These are phyloP conservation scores for Luvunga scandens DNA, from an alignment of 345 rosid genomes.

Conservation along the genomic window DNA sequence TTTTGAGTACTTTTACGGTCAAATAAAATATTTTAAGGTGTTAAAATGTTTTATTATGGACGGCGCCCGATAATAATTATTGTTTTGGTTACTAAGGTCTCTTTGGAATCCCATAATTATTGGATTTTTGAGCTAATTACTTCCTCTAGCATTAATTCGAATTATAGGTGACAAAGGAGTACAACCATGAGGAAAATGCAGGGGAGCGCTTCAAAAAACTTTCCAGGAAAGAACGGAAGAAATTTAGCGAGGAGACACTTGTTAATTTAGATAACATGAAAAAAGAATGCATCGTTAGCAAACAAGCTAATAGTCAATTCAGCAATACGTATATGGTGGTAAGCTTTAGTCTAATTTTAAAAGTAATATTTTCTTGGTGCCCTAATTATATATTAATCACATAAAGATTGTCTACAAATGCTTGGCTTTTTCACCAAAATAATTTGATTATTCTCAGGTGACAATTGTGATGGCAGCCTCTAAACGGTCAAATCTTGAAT, in stretches of 20 bases:
- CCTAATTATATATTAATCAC: neutral
- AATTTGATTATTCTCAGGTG: neutral
- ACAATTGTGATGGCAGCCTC: neutral
- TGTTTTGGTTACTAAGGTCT: too few species aligned
- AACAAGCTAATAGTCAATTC: neutral
- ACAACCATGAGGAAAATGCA: neutral
- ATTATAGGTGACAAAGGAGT: neutral
- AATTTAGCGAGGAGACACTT: neutral
- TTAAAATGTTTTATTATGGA: too few species aligned
- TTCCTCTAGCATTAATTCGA: neutral
- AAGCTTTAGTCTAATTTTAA: neutral
- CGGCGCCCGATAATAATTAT: too few species aligned
- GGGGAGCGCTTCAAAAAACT: neutral
- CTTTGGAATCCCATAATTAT: neutral
- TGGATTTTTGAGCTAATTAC: neutral
- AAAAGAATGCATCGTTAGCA: neutral
- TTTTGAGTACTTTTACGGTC: too few species aligned
- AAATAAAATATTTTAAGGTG: too few species aligned
- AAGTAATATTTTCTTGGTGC: neutral
- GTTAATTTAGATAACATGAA: neutral
- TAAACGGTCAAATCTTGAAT: neutral
- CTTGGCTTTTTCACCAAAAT: neutral
- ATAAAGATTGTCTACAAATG: too few species aligned
- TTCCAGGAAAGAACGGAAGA: neutral
- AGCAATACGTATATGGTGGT: neutral